Percentiles rank a stretch among this genome's conserved stretches.
Conservation (phyloP, 2,329 filamentous ascomycete species). For the Clonostachys rhizophaga region DNA sequence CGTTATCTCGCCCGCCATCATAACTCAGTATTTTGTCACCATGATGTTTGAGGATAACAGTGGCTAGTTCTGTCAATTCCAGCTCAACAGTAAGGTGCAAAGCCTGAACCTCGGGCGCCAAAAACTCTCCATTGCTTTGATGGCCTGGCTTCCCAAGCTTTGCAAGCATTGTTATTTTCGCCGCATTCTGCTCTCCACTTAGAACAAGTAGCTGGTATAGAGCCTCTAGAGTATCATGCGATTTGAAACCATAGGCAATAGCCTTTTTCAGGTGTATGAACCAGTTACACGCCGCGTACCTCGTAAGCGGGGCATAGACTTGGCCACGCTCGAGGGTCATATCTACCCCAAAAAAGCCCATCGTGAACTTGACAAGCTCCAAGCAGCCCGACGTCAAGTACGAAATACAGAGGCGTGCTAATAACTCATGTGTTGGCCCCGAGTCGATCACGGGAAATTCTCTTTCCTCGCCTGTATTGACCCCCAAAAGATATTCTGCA, state of each 20-base stretch:
- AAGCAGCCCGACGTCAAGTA: neutral
- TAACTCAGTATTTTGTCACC: too few relatives aligned
- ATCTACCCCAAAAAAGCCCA: too few relatives aligned
- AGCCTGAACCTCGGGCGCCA: too few relatives aligned
- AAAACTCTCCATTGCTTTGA: too few relatives aligned
- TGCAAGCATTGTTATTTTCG: too few relatives aligned
- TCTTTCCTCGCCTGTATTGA: neutral
- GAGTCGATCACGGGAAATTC: neutral
- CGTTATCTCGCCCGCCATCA: neutral
- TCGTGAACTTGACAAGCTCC: neutral
- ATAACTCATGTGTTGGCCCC: neutral
- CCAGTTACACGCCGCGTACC: neutral
- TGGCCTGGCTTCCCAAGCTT: too few relatives aligned
- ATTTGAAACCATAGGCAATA: neutral
- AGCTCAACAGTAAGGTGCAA: too few relatives aligned
- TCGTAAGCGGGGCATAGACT: neutral
- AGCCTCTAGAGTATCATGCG: too few relatives aligned
- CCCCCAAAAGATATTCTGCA: constrained; percentile 32
- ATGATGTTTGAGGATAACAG: too few relatives aligned
- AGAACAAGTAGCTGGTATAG: too few relatives aligned
- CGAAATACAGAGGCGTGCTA: neutral
- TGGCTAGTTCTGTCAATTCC: too few relatives aligned
- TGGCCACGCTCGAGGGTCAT: neutral
- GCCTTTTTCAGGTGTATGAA: neutral
- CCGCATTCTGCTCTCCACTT: too few relatives aligned